A percentile compares a stretch with the other conserved stretches of the same genome.
phyloP scores from a whole-genome alignment of 106 monocot genomes.

The Dioscorea dumetorum region DNA sequence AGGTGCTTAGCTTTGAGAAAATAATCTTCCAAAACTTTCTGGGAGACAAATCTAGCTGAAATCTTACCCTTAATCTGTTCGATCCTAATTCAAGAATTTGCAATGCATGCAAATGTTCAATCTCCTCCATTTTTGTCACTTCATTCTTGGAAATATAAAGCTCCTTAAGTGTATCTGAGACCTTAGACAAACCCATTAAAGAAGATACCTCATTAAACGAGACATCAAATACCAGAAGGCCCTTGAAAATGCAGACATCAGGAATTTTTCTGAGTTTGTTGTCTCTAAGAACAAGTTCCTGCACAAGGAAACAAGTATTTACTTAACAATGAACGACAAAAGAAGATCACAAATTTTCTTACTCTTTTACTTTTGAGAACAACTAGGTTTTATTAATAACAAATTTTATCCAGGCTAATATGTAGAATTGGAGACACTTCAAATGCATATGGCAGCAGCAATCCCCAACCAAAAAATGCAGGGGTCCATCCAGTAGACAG shows the following conservation, averaged over 20 bases:
- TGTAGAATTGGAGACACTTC: background rate
- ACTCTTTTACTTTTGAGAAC: background rate
- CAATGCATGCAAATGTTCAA: constrained; percentile 66
- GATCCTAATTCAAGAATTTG: constrained; percentile 94
- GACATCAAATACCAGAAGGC: constrained; percentile 82
- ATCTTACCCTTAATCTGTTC: constrained; percentile 74
- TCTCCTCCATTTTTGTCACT: constrained; percentile 76
- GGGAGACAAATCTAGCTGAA: too few species aligned
- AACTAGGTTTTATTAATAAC: background rate
- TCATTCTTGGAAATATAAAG: constrained; percentile 96
- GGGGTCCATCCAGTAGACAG: too few species aligned
- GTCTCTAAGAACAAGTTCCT: constrained; percentile 90
- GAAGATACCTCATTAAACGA: constrained; percentile 93
- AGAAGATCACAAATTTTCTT: background rate
- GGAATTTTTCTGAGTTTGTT: constrained; percentile 79
- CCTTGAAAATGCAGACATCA: constrained; percentile 84
- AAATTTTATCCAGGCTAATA: too few species aligned
- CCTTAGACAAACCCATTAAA: constrained; percentile 66
- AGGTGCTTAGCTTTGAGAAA: too few species aligned
- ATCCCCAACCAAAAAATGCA: too few species aligned
- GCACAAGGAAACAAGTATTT: constrained; percentile 6
- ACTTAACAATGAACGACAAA: background rate
- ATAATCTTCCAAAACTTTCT: too few species aligned
- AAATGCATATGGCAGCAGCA: too few species aligned
- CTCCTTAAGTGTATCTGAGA: constrained; percentile 71